phyloP scores from a whole-genome alignment of 306 rosid species.

The Cucumis cinereus region DNA sequence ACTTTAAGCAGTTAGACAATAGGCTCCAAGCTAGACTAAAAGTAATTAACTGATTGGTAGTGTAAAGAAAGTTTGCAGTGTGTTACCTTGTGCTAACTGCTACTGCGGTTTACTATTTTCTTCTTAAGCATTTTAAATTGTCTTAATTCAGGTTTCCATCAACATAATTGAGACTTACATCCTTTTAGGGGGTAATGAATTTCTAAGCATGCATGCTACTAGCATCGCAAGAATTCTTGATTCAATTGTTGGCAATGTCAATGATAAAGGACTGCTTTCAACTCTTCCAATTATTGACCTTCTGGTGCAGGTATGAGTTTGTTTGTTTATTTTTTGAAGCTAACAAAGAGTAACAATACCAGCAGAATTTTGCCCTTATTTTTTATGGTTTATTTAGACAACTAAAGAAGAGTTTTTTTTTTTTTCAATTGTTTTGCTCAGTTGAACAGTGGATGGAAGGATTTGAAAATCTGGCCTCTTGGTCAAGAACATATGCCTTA shows the following conservation, averaged over 20 bases:
- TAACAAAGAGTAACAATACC: not conserved
- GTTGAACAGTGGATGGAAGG: too few species aligned
- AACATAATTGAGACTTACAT: conserved; percentile 78
- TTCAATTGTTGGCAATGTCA: conserved; percentile 79
- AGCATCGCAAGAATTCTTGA: conserved; percentile 79
- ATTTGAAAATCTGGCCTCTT: too few species aligned
- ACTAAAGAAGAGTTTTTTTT: not conserved
- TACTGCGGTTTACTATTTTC: not conserved
- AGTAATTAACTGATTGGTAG: not conserved
- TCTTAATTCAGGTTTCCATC: conserved; percentile 58
- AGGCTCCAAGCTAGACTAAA: not conserved
- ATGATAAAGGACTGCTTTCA: conserved; percentile 68
- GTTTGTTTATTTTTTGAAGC: not conserved
- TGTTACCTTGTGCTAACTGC: not conserved
- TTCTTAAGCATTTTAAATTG: not conserved
- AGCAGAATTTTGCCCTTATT: not conserved
- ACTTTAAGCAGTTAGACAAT: not conserved
- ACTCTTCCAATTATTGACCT: conserved; percentile 74
- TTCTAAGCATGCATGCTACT: conserved; percentile 71
- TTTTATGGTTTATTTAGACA: not conserved
- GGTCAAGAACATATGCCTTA: too few species aligned
- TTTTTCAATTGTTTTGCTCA: too few species aligned
- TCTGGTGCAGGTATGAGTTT: conserved; percentile 57
- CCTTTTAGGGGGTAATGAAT: conserved; percentile 75
- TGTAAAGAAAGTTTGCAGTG: not conserved